Evolutionary conservation across 805 yeast genomes (phyloP).

Genomic region (Starmerella gropengiesseri): DNA sequence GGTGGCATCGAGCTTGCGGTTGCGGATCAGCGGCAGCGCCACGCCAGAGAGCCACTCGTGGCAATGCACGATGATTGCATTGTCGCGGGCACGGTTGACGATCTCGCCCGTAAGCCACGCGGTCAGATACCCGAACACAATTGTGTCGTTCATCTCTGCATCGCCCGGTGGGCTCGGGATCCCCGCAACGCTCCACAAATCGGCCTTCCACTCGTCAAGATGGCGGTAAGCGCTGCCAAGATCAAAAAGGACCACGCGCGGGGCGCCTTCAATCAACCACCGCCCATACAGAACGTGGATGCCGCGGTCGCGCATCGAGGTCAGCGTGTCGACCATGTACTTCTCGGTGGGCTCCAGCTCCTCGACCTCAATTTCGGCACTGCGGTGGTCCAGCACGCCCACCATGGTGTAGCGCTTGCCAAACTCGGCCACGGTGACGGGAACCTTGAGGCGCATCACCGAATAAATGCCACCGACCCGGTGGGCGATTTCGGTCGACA

Average conservation of each 20-base stretch:
- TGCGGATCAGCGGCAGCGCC: conserved; percentile 83
- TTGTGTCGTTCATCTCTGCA: conserved; percentile 81
- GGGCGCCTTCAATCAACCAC: conserved; percentile 97
- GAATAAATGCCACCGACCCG: conserved; percentile 97
- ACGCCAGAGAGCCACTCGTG: conserved; percentile 99
- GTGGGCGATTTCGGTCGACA: conserved; percentile 96
- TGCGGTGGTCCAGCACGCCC: conserved; percentile 71
- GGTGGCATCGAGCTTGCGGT: conserved; percentile 83
- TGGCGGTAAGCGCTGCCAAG: conserved; percentile 56
- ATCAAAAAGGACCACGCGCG: conserved; percentile 82
- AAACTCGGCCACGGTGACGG: conserved; percentile 89
- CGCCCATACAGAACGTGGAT: conserved; percentile 77
- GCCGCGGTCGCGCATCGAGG: conserved; percentile 74
- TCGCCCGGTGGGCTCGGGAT: conserved; percentile 90
- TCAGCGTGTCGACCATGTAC: conserved; percentile 49
- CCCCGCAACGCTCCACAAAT: conserved; percentile 81
- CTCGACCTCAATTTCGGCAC: conserved; percentile 69
- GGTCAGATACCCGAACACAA: conserved; percentile 79
- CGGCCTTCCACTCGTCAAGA: conserved; percentile 88
- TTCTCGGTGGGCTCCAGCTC: conserved; percentile 43
- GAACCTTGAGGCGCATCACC: conserved; percentile 91
- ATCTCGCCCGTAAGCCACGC: conserved; percentile 97
- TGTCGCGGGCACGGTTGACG: conserved; percentile 67
- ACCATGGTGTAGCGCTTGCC: conserved; percentile 72
- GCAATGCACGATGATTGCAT: conserved; percentile 87